Base-by-base conservation (phyloP, 371 early-diverging fungal genomes). In the Actinomucor elegans region DNA sequence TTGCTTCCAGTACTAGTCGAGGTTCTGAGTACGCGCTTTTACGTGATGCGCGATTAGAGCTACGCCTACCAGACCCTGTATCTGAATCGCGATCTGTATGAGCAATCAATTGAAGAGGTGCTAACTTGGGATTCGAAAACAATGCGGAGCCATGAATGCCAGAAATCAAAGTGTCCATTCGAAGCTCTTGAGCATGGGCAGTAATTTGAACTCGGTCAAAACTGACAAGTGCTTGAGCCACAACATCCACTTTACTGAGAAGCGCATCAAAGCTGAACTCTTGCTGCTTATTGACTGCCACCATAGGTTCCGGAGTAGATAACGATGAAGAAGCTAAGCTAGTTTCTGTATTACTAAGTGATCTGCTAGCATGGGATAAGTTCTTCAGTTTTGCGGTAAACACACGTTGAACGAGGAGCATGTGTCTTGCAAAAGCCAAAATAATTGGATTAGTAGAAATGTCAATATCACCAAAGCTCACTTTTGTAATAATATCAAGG, bases 381-480 rank as follows among this genome's bases (percentile, higher is more conserved):
- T 62, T 64, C 20, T 56, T 61, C 1, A 82, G 44, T 26, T 81
- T 84, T 4, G 80, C 66, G 0, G 77, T 69, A 51, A 90, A 88
- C 9, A 86, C 81, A n/a, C 87, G 77, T 49, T 91, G 86, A 2
- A 91, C 88, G 27, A 83, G 69, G 5, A 88, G 60, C 64, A 85
- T 84, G 54, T 90, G 90, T 11, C 83, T 75, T 3, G 85, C 76
- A 61, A 90, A 87, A 0, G 89, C 88, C 20, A 92, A 63, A 40
- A 92, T 71, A 12, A 84, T 81, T 0, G 89, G 90, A 48, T 86
- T 84, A 24, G 81, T 67, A 18, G 71, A 70, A 23, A 83, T 55
- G 18, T 71, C 64, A 4, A 87, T 71, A 4, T 64, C 66, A 8
- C 71, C 78, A 26, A 86, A 51, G n/a, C 60, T 67, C 1, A 78